A percentile compares a stretch with the other conserved stretches of the same genome.
phyloP scores from a whole-genome alignment of 2,329 filamentous ascomycete genomes.

The Bipolaris zeicola region DNA sequence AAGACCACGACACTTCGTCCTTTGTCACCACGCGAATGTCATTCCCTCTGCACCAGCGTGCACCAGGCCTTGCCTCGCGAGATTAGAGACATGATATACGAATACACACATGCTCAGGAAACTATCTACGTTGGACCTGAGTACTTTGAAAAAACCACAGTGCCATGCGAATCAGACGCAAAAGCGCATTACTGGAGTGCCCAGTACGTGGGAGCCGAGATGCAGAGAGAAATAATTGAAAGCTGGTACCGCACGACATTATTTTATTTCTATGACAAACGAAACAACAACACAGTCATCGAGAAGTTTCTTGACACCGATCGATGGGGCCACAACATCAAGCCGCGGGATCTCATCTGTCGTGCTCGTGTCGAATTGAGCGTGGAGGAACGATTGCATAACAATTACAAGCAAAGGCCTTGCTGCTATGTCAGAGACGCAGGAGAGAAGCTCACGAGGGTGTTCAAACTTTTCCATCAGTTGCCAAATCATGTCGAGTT shows the following conservation, averaged over 20 bases:
- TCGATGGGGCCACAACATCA: not conserved
- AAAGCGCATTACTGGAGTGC: constrained; percentile 6
- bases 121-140: constrained; percentile 2
- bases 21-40: not conserved
- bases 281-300: constrained; percentile 4
- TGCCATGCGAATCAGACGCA: not conserved
- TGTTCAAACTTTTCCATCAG: not conserved
- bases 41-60: not conserved
- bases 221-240: constrained; percentile 6
- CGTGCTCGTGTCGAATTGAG: not conserved
- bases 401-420: not conserved
- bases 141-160: constrained; percentile 1
- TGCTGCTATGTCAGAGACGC: not conserved
- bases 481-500: constrained; percentile 12
- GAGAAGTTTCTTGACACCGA: constrained; percentile 8
- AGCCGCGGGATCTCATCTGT: not conserved
- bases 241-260: constrained; percentile 14
- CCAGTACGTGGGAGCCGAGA: constrained; percentile 3
- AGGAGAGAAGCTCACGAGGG: not conserved
- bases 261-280: constrained; percentile 12
- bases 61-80: constrained; percentile 3
- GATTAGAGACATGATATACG: constrained; percentile 10
- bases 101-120: not conserved
- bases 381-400: not conserved
- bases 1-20: not conserved